Base-by-base conservation (phyloP, 495 filamentous ascomycete species). In the Talaromyces proteolyticus region DNA sequence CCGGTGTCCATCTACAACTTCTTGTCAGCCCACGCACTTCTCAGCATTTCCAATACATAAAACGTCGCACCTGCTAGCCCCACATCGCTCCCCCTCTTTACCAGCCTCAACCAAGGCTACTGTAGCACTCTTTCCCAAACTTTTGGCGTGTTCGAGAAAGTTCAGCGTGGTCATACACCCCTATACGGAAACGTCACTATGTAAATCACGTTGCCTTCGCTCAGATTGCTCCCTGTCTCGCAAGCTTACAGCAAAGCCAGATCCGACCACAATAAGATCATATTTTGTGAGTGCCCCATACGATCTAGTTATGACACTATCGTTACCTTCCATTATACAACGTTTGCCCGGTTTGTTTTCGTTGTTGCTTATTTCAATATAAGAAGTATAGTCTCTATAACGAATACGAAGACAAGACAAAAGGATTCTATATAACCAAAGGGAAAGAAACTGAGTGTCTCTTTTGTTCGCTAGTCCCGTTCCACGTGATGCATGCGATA, bases 241-340 rank as follows among this genome's bases (percentile, higher is more conserved):
- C 29, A 34, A 34, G 29, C 29, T 34, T 34, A 34, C 87, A 7
- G 86, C 84, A 47, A 89, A 86, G 1, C 87, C 87, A 47, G 77
- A 82, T 23, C 87, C 87, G 6, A 91, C 71, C 5, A 92, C 77
- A 3, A 88, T 76, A 48, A 91, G 81, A 42, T 88, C 85, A 6
- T 70, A 69, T 22, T 66, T n/a, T n/a, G n/a, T n/a, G n/a, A n/a
- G n/a, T n/a, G n/a, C n/a, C n/a, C n/a, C n/a, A n/a, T n/a, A n/a
- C n/a, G n/a, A n/a, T n/a, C n/a, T n/a, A n/a, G n/a, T n/a, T n/a
- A n/a, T n/a, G n/a, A n/a, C n/a, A n/a, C n/a, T n/a, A n/a, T n/a
- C n/a, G n/a, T n/a, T n/a, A n/a, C n/a, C n/a, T n/a, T n/a, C n/a
- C n/a, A n/a, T n/a, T n/a, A n/a, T n/a, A n/a, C n/a, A n/a, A n/a